Conservation (phyloP, 306 rosid species). For the Corylus avellana region DNA sequence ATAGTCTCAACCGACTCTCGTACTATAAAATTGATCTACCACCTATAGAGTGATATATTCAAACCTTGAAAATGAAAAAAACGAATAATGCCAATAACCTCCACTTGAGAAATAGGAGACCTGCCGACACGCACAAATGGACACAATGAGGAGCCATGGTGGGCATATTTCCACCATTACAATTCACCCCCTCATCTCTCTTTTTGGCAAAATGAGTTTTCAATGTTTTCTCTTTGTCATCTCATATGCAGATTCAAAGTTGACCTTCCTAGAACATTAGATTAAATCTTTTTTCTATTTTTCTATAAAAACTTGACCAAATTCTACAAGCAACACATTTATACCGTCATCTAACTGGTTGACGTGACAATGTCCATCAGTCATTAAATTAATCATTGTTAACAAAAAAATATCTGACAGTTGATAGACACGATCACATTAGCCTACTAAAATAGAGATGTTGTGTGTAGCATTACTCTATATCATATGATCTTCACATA, state of each 20-base stretch:
- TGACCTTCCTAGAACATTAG: not conserved
- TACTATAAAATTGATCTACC: not conserved
- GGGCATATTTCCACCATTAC: not conserved
- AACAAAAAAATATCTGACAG: too few relatives aligned
- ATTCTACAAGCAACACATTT: too few relatives aligned
- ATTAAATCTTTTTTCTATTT: too few relatives aligned
- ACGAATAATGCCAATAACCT: not conserved
- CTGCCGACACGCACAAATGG: slow-evolving; percentile 2
- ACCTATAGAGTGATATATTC: not conserved
- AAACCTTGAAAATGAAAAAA: not conserved
- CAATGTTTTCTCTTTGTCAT: not conserved
- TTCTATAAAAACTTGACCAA: too few relatives aligned
- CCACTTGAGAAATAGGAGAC: not conserved
- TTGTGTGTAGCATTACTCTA: too few relatives aligned
- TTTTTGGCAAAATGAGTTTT: not conserved
- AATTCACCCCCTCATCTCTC: not conserved
- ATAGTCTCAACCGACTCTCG: too few relatives aligned
- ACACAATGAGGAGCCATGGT: not conserved
- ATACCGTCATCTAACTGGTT: too few relatives aligned
- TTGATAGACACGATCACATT: too few relatives aligned
- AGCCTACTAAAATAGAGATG: too few relatives aligned
- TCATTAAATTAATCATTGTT: too few relatives aligned
- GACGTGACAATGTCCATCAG: too few relatives aligned
- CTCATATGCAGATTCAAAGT: not conserved
- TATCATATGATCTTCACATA: too few relatives aligned